Base-by-base conservation (phyloP, 345 rosid species). In the Mercurialis annua region DNA sequence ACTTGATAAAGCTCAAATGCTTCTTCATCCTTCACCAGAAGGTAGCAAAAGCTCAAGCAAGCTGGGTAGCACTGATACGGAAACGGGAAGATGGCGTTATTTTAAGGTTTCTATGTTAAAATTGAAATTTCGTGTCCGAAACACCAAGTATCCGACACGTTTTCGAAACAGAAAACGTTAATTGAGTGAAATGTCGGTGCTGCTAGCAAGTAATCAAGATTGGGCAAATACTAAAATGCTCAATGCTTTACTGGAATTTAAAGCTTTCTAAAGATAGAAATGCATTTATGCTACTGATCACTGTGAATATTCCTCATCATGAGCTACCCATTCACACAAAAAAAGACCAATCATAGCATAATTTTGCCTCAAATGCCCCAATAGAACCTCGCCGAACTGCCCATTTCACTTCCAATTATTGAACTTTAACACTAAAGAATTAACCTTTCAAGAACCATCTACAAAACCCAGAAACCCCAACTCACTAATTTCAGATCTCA, bases 401-500 rank as follows among this genome's bases (percentile, higher is more conserved):
- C 55, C 30, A 24, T 24, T 24, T 51, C 30, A 24, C 29, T 51
- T 21, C 29, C 27, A 51, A 23, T 51, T 20, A 5, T 16, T 47
- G 21, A 47, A n/a, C 5, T 18, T 10, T 18, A 17, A 17, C 4
- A 10, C 2, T 18, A 0, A 51, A 23, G 1, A 2, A 6, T 4
- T 51, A 10, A 6, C 3, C 14, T 33, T 58, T 34, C 0, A 8
- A 58, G 24, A 3, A 17, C 2, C 11, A 34, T n/a, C 10, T 12
- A 57, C 21, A 20, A 33, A 58, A 0, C 51, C 53, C 66, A 44
- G 33, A 20, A 43, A 17, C 9, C 12, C n/a, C 14, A 23, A 33
- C 30, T 23, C 58, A 36, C 12, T 21, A 33, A 8, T 21, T 54
- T 38, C 77, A 69, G 75, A 73, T 83, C 81, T 80, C 46, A 38